Evolutionary conservation across 176 grass and related monocot genomes (phyloP), one percentile per base, ranked within the genome.

Genomic region (Triticum turgidum): DNA sequence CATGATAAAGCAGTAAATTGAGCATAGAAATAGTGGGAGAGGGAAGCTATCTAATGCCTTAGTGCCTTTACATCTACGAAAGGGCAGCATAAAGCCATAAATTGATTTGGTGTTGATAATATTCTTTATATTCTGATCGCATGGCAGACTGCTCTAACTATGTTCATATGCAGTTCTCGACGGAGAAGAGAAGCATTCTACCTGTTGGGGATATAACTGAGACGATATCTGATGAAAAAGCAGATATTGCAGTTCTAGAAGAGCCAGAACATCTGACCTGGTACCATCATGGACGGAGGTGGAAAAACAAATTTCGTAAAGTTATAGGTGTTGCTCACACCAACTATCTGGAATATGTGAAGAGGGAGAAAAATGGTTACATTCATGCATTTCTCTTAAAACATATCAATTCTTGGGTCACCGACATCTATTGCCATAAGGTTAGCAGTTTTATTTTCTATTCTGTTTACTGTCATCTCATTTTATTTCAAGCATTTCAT

Each of bases 211-310:
- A 96, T 81, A 94, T 99, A 65, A 96, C 94, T n/a, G 79, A 91
- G 82, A 93, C 82, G 10, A 89, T 99, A 84, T 88, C 90, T 78
- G 97, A 94, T 88, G 89, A 96, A 30, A 81, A 85, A 82, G 97
- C 90, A 72, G 94, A 99, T 58, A 89, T 99, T 93, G 92, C 97
- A 39, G 89, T 99, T 45, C 89, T 99, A 71, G 97, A 99, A 89
- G 92, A 99, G 85, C 97, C 97, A 80, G 97, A 99, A 78, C 97
- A 99, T 89, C 92, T 99, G 82, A 99, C 97, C 84, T 96, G 97
- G 97, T 96, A 94, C 87, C 97, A 99, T 86, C 94, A 99, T 88
- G 97, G 97, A 65, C 92, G 45, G 69, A 94, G 90, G 91, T 99
- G 97, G 97, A 99, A 96, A 91, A 91, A 70, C 41, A 96, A 99